phyloP scores from a whole-genome alignment of 495 filamentous ascomycete genomes.

The Penicillium malachiteum region DNA sequence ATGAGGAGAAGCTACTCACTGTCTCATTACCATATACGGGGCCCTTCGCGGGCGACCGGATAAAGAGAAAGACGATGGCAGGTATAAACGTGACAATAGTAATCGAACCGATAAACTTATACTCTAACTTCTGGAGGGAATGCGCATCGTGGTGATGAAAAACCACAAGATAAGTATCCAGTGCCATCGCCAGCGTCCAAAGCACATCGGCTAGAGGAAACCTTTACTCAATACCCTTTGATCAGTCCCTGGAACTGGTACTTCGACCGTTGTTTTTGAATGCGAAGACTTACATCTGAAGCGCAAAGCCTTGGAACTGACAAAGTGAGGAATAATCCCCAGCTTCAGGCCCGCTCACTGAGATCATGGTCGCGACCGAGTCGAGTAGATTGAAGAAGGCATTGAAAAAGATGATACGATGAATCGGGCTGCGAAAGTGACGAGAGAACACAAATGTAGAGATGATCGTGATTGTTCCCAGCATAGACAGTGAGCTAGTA shows the following conservation, averaged over 20 bases:
- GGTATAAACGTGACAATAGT: conserved; percentile 41
- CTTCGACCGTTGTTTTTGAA: neutral
- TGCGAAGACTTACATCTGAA: conserved; percentile 39
- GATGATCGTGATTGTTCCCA: conserved; percentile 43
- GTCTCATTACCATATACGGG: conserved; percentile 44
- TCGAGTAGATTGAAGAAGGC: conserved; percentile 47
- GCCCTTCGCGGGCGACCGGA: conserved; percentile 34
- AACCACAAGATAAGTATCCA: conserved; percentile 47
- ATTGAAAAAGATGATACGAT: conserved; percentile 49
- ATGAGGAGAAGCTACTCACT: conserved; percentile 20
- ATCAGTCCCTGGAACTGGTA: neutral
- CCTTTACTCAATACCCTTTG: conserved; percentile 21
- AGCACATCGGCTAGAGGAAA: conserved; percentile 49
- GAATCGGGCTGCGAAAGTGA: conserved; percentile 47
- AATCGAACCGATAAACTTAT: conserved; percentile 38
- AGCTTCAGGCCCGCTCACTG: conserved; percentile 36
- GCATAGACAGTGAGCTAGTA: conserved; percentile 36
- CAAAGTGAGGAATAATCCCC: conserved; percentile 41
- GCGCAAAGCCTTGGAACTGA: conserved; percentile 48
- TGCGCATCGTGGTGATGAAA: conserved; percentile 41
- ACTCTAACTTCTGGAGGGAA: conserved; percentile 38
- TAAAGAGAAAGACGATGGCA: conserved; percentile 43
- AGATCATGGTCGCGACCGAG: conserved; percentile 47
- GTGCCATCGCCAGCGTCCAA: conserved; percentile 50
- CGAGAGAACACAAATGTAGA: conserved; percentile 34